Percentiles rank a stretch among this genome's conserved stretches.
phyloP scores from a whole-genome alignment of 768 basidiomycete species.

The Kwoniella heveanensis region DNA sequence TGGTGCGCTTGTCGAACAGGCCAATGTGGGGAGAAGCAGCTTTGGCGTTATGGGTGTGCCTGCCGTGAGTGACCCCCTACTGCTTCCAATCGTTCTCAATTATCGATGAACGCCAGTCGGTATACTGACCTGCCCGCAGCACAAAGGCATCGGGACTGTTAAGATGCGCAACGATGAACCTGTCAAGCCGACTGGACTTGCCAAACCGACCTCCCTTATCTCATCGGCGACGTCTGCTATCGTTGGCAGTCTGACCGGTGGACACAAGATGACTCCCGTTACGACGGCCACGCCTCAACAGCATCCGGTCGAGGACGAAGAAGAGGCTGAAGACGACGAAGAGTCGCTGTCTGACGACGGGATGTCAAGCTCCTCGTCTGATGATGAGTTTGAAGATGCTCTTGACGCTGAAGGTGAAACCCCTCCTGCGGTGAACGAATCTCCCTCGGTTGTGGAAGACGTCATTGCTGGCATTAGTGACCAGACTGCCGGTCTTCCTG shows the following conservation, averaged over 20 bases:
- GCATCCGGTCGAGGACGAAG: slow-evolving; percentile 30
- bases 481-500: slow-evolving; percentile 19
- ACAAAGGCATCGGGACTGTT: slow-evolving; percentile 55
- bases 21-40: slow-evolving; percentile 18
- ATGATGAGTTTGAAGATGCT: slow-evolving; percentile 44
- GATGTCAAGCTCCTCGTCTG: slow-evolving; percentile 38
- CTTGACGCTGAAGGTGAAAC: slow-evolving; percentile 39
- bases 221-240: slow-evolving; percentile 27
- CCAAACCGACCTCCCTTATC: slow-evolving; percentile 9
- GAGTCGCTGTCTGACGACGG: slow-evolving; percentile 42
- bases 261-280: slow-evolving; percentile 55
- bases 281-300: slow-evolving; percentile 57
- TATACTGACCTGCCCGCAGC: slow-evolving; percentile 31
- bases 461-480: slow-evolving; percentile 13
- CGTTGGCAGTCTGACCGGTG: slow-evolving; percentile 18
- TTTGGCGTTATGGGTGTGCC: slow-evolving; percentile 50
- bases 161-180: slow-evolving; percentile 35
- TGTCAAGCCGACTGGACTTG: slow-evolving; percentile 14
- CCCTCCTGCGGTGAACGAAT: slow-evolving; percentile 14
- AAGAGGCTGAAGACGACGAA: slow-evolving; percentile 61
- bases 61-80: slow-evolving; percentile 39
- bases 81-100: too few relatives aligned
- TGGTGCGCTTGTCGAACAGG: slow-evolving; percentile 29
- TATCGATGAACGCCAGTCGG: too few relatives aligned
- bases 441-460: slow-evolving; percentile 20